Conservation (phyloP, 345 rosid species). For the Syzygium aqueum region DNA sequence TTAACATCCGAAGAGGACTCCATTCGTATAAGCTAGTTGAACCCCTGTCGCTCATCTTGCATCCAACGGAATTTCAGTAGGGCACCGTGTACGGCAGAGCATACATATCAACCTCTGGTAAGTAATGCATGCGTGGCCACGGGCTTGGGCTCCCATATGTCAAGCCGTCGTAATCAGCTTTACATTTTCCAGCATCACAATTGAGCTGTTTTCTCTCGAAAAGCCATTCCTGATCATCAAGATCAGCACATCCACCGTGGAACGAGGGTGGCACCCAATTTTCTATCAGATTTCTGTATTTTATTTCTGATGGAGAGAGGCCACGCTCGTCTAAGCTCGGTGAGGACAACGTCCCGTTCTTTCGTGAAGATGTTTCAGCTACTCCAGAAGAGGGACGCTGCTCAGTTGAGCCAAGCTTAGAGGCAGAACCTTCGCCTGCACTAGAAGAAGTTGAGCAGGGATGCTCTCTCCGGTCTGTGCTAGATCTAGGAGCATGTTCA, state of each 20-base stretch:
- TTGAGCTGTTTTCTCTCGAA: conserved; percentile 3
- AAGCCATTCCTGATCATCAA: conserved; percentile 28
- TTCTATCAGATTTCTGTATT: conserved; percentile 29
- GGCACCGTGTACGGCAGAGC: conserved; percentile 48
- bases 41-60: background rate
- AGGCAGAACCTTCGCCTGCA: background rate
- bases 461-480: conserved; percentile 18
- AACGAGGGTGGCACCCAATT: conserved; percentile 26
- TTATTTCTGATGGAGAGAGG: conserved; percentile 17
- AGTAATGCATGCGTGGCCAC: conserved; percentile 22
- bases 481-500: conserved; percentile 9
- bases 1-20: background rate
- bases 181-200: background rate
- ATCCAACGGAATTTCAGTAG: conserved; percentile 11
- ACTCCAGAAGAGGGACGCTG: background rate
- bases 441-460: conserved; percentile 13
- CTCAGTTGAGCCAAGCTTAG: conserved; percentile 9
- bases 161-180: background rate
- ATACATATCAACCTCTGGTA: conserved; percentile 30
- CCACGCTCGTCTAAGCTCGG: conserved; percentile 15
- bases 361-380: background rate
- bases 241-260: conserved; percentile 7
- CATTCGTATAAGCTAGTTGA: background rate
- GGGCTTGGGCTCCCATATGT: background rate
- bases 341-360: background rate